Evolutionary conservation across 371 early-diverging fungal species (phyloP).

Genomic region (Parasitella parasitica): DNA sequence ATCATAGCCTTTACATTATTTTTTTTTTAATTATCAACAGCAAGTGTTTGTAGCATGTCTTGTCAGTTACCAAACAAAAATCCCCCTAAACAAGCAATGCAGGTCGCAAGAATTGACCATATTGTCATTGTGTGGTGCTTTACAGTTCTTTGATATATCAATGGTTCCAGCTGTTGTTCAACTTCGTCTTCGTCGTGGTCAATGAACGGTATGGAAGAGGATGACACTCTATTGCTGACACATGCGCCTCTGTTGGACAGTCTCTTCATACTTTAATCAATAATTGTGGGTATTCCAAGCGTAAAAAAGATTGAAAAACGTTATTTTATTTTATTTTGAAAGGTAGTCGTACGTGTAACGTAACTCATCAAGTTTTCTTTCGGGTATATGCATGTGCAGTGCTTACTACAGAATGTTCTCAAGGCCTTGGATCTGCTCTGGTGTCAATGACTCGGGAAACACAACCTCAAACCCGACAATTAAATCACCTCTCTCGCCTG

Average conservation of each 20-base stretch:
- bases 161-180: neutral
- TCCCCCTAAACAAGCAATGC: slow-evolving; percentile 29
- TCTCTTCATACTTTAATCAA: neutral
- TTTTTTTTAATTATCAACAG: neutral
- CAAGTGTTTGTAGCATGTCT: neutral
- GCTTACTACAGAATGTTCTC: neutral
- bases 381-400: neutral
- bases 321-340: neutral
- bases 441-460: slow-evolving; percentile 55
- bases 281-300: neutral
- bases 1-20: slow-evolving; percentile 22
- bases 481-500: slow-evolving; percentile 83
- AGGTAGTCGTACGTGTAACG: neutral
- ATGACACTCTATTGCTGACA: neutral
- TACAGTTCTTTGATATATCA: too few species aligned
- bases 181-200: neutral
- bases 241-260: neutral
- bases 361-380: neutral
- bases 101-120: slow-evolving; percentile 25
- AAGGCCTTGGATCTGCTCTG: neutral
- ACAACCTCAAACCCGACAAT: slow-evolving; percentile 69
- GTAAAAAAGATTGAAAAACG: neutral
- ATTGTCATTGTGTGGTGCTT: slow-evolving; percentile 9
- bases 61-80: slow-evolving; percentile 26
- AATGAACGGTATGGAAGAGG: neutral